Conservation (phyloP, 1,284 basidiomycete species). For the Rhizopogon parksii region DNA sequence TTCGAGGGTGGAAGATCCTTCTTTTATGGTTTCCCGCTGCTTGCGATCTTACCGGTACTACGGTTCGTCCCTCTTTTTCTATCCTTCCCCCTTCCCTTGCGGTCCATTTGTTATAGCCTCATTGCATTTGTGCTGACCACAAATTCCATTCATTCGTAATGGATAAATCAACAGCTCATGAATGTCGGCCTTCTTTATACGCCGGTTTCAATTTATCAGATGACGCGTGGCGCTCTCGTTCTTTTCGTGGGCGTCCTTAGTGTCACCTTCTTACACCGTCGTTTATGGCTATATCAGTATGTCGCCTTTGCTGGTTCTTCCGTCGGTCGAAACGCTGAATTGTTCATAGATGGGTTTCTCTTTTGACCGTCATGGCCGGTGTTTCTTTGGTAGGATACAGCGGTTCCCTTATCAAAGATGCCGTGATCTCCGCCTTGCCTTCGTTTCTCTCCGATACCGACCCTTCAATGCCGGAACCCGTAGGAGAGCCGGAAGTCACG, state of each 20-base stretch:
- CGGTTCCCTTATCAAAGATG: slow-evolving; percentile 80
- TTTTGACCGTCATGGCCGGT: slow-evolving; percentile 86
- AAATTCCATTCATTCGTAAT: slow-evolving; percentile 11
- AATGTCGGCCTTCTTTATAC: slow-evolving; percentile 92
- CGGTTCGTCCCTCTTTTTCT: slow-evolving; percentile 43
- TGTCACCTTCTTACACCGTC: slow-evolving; percentile 85
- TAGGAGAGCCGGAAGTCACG: slow-evolving; percentile 52
- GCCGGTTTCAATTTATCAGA: slow-evolving; percentile 96
- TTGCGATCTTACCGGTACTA: slow-evolving; percentile 85
- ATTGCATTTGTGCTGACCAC: slow-evolving; percentile 14
- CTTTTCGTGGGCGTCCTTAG: slow-evolving; percentile 93
- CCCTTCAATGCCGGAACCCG: slow-evolving; percentile 29
- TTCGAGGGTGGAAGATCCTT: slow-evolving; percentile 65
- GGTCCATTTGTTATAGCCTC: slow-evolving; percentile 4
- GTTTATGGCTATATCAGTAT: slow-evolving; percentile 75
- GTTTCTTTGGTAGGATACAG: slow-evolving; percentile 89
- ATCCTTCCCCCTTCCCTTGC: slow-evolving; percentile 5
- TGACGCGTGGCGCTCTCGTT: slow-evolving; percentile 95
- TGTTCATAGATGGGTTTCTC: slow-evolving; percentile 73
- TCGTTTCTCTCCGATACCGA: neutral
- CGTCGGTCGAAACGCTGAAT: slow-evolving; percentile 3
- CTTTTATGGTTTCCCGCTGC: slow-evolving; percentile 83
- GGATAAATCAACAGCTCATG: slow-evolving; percentile 62
- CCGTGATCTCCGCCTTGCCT: slow-evolving; percentile 26
- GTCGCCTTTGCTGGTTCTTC: slow-evolving; percentile 16